A percentile compares a stretch with the other conserved stretches of the same genome.
Evolutionary conservation across 2,329 filamentous ascomycete genomes (phyloP).

Genomic region (Xylariaceae sp.): DNA sequence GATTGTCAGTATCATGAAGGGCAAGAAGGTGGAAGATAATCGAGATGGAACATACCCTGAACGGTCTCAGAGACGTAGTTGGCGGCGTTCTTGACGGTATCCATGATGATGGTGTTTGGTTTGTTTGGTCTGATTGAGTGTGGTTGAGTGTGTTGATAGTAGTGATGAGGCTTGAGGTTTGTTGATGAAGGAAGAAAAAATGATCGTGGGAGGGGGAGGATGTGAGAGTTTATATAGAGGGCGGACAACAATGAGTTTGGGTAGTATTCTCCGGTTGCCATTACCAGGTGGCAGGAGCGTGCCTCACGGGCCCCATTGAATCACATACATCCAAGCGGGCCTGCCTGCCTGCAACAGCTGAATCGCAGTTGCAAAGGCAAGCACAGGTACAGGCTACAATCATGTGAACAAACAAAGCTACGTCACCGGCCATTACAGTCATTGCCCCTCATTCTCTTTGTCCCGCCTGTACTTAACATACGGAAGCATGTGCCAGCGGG

Average conservation of each 20-base stretch:
- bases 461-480: not conserved
- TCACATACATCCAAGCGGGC: too few species aligned
- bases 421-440: not conserved
- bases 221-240: conserved; percentile 4
- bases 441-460: not conserved
- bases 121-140: conserved; percentile 13
- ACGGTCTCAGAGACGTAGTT: conserved; percentile 66
- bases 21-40: not conserved
- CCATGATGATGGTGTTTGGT: conserved; percentile 39
- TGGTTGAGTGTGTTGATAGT: conserved; percentile 17
- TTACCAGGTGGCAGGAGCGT: not conserved
- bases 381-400: not conserved
- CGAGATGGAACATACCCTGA: conserved; percentile 40
- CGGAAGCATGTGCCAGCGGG: not conserved
- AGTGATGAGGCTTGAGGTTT: conserved; percentile 5
- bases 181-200: not conserved
- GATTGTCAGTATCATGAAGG: conserved; percentile 5
- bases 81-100: conserved; percentile 56
- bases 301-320: too few species aligned
- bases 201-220: conserved; percentile 6
- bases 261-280: too few species aligned
- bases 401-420: not conserved
- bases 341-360: not conserved
- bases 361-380: not conserved
- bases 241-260: too few species aligned